These are phyloP conservation scores for Mollisiaceae sp. DNA, from an alignment of 2,329 filamentous ascomycete species.

Conservation along the genomic window DNA sequence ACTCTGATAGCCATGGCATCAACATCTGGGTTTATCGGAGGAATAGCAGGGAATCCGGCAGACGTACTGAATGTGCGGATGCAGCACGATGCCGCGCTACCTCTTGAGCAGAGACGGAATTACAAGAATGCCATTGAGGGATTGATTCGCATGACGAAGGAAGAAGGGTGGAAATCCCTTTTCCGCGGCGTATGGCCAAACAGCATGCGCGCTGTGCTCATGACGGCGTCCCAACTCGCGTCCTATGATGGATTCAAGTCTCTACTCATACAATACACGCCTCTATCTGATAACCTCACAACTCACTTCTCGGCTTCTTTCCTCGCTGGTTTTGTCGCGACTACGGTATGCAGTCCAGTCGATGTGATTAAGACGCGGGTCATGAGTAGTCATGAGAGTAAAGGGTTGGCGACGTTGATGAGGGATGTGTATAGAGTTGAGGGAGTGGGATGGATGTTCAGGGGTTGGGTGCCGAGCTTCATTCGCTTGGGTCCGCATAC, in stretches of 20 bases:
- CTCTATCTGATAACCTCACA: constrained; percentile 69
- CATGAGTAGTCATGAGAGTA: constrained; percentile 69
- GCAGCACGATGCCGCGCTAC: constrained; percentile 89
- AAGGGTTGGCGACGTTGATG: constrained; percentile 64
- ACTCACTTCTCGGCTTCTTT: constrained; percentile 82
- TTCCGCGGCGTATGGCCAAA: constrained; percentile 90
- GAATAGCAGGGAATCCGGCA: constrained; percentile 89
- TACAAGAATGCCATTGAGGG: constrained; percentile 91
- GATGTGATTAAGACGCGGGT: constrained; percentile 90
- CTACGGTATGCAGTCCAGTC: constrained; percentile 82
- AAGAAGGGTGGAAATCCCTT: constrained; percentile 77
- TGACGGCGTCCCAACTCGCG: constrained; percentile 85
- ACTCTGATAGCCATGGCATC: constrained; percentile 84
- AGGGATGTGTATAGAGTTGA: constrained; percentile 71
- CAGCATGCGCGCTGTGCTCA: constrained; percentile 78
- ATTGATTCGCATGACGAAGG: constrained; percentile 81
- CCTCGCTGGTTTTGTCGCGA: constrained; percentile 80
- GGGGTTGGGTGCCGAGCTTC: constrained; percentile 85
- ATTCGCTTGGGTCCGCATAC: constrained; percentile 76
- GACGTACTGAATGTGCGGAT: constrained; percentile 98
- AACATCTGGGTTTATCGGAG: constrained; percentile 84
- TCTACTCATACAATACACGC: constrained; percentile 67
- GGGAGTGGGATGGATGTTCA: constrained; percentile 83
- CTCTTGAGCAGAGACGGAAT: constrained; percentile 74
- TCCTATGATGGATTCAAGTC: constrained; percentile 85